Conservation (phyloP, 2,329 filamentous ascomycete genomes). For the Fusarium dlaminii region DNA sequence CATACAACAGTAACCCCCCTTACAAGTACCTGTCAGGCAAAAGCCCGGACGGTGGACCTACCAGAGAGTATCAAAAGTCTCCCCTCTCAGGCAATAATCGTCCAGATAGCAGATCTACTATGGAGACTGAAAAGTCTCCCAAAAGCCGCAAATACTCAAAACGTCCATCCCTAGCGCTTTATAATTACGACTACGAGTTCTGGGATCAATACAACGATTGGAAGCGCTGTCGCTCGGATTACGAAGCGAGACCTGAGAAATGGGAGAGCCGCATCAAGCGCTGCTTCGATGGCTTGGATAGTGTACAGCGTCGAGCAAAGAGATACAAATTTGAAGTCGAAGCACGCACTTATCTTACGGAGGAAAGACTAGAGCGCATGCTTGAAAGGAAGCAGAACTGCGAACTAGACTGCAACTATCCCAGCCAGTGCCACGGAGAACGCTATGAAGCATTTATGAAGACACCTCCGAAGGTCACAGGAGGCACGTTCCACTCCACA, state of each 20-base stretch:
- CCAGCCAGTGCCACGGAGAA: slow-evolving; percentile 32
- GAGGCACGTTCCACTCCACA: background rate
- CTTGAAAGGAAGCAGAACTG: slow-evolving; percentile 26
- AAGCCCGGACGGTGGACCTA: background rate
- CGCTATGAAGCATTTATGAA: background rate
- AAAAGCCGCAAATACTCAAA: background rate
- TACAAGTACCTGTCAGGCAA: background rate
- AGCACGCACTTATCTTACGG: background rate
- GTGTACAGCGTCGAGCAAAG: background rate
- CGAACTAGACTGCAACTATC: slow-evolving; percentile 38
- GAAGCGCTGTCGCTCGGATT: slow-evolving; percentile 33
- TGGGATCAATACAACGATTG: slow-evolving; percentile 47
- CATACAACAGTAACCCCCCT: background rate
- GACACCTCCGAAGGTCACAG: background rate
- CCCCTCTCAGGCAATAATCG: background rate
- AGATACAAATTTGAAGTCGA: background rate
- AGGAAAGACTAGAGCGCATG: slow-evolving; percentile 2
- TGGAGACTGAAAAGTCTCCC: background rate
- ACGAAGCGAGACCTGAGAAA: background rate
- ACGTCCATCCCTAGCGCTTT: background rate
- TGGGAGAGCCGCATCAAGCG: slow-evolving; percentile 9
- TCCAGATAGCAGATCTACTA: background rate
- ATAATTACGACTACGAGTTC: slow-evolving; percentile 44
- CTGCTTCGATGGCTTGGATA: background rate
- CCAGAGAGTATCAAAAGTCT: background rate